Base-by-base conservation (phyloP, 2,329 filamentous ascomycete species). In the Drechslerella dactyloides region DNA sequence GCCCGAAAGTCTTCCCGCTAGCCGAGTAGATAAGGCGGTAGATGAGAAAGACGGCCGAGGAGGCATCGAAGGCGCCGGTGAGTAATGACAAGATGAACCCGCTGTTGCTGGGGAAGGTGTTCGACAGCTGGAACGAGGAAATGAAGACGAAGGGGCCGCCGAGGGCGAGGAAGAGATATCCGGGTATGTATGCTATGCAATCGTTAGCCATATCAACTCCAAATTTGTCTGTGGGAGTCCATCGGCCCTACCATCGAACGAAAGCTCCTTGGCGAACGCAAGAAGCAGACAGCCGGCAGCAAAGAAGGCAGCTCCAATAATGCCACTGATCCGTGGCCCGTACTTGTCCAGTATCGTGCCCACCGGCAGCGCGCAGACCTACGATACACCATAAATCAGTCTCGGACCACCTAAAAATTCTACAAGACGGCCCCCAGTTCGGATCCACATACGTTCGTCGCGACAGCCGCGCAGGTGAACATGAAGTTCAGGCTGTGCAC, bases 391-490 rank as follows among this genome's bases (percentile, higher is more conserved):
- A 30, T 54, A 2, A 61, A 48, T 53, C 35, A 33, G 57, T 35
- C 35, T 60, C 13, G 21, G 6, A 15, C 24, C n/a, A 11, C 11
- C 27, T 8, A 7, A 56, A 56, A 24, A 23, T n/a, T n/a, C n/a
- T n/a, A n/a, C n/a, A n/a, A n/a, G n/a, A 33, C 27, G 8, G 27
- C 8, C 27, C 15, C 19, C 5, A 17, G 27, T 37, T 19, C 15
- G 46, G 24, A 21, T n/a, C 3, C 21, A 51, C 73, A 30, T 54
- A 76, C 89, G 77, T 96, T 96, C 42, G 92, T 96, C 5, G 86
- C 89, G 8, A 96, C 91, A 13, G 91, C 92, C 11, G 92, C 92
- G 44, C 92, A 85, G 4, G 91, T 96, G 82, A 96, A 96, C 90
- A 96, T 96, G 75, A 96, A 82, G 79, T 96, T 96, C 64, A 96